Percentiles rank a stretch among this genome's conserved stretches.
Conservation (phyloP, 2,329 filamentous ascomycete genomes). For the Lasiodiplodia sp. region DNA sequence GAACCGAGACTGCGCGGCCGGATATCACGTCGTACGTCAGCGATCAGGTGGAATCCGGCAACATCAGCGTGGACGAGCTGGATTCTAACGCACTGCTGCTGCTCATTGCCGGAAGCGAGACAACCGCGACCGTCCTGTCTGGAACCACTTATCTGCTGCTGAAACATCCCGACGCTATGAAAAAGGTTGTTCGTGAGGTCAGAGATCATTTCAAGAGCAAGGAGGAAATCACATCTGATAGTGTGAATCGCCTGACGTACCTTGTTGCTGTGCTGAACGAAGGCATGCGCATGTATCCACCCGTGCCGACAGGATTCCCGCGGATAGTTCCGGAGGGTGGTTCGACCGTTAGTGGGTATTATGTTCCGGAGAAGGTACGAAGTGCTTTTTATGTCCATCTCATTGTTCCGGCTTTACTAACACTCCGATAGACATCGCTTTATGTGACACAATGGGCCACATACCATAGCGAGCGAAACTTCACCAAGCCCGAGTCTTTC, state of each 20-base stretch:
- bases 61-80: not conserved
- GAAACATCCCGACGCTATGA: slow-evolving; percentile 37
- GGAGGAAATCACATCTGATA: slow-evolving; percentile 43
- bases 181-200: slow-evolving; percentile 39
- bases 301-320: slow-evolving; percentile 51
- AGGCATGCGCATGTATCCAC: slow-evolving; percentile 55
- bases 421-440: slow-evolving; percentile 35
- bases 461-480: slow-evolving; percentile 42
- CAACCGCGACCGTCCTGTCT: slow-evolving; percentile 43
- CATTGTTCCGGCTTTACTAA: slow-evolving; percentile 35
- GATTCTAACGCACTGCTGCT: slow-evolving; percentile 27
- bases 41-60: not conserved
- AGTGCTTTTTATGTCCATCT: slow-evolving; percentile 2
- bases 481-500: slow-evolving; percentile 42
- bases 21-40: slow-evolving; percentile 1
- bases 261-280: slow-evolving; percentile 57
- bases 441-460: slow-evolving; percentile 40
- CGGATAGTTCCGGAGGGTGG: slow-evolving; percentile 47
- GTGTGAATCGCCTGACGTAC: slow-evolving; percentile 44
- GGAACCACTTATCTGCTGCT: slow-evolving; percentile 43
- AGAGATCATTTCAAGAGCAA: slow-evolving; percentile 38
- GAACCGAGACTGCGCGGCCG: slow-evolving; percentile 4
- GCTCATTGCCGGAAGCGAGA: slow-evolving; percentile 44
- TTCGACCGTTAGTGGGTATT: slow-evolving; percentile 45
- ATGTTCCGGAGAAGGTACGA: slow-evolving; percentile 43